phyloP scores from a whole-genome alignment of 148 eudicot species.

The Amaranthus palmeri region DNA sequence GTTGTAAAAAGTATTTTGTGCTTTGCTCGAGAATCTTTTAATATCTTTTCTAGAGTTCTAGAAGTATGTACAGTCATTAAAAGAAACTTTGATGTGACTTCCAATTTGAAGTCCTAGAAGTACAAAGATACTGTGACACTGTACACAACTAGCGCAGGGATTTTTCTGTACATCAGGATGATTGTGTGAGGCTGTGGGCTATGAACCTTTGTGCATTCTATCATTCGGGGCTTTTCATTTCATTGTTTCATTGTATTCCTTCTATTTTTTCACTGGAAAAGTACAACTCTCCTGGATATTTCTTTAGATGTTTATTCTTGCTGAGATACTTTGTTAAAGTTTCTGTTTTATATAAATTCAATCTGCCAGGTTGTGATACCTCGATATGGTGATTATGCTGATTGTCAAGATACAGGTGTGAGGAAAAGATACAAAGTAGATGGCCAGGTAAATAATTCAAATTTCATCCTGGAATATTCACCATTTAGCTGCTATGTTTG shows the following conservation, averaged over 20 bases:
- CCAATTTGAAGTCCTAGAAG: neutral
- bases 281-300: neutral
- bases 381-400: slow-evolving; percentile 75
- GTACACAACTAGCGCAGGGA: neutral
- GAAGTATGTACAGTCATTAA: neutral
- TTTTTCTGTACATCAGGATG: neutral
- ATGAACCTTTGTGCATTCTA: neutral
- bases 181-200: neutral
- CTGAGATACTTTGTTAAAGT: neutral
- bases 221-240: neutral
- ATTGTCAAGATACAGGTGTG: slow-evolving; percentile 64
- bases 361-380: slow-evolving; percentile 72
- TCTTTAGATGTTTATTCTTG: too few relatives aligned
- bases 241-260: neutral
- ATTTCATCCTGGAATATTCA: neutral
- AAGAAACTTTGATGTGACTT: neutral
- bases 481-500: neutral
- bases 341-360: neutral
- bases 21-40: neutral
- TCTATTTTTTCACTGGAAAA: neutral
- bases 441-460: slow-evolving; percentile 61
- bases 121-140: neutral
- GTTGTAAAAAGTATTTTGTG: neutral
- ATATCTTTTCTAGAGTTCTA: neutral
- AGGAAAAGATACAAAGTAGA: slow-evolving; percentile 64